A percentile compares a stretch with the other conserved stretches of the same genome.
phyloP scores from a whole-genome alignment of 129 eudicot species.

The Tagetes erecta region DNA sequence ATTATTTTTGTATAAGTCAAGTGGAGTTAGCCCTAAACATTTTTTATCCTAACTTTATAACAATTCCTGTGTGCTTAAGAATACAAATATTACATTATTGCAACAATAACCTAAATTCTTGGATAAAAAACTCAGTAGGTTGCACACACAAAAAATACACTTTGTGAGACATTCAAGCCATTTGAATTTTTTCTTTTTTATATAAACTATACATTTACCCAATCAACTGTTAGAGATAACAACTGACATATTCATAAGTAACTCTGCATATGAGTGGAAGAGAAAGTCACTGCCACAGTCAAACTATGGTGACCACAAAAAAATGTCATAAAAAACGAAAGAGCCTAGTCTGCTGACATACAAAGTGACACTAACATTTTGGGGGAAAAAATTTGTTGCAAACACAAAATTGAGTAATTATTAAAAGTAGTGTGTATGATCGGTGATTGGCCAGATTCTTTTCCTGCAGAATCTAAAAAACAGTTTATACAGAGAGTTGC shows the following conservation, averaged over 20 bases:
- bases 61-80: background rate
- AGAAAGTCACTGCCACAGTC: background rate
- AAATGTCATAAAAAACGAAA: background rate
- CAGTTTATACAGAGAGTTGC: background rate
- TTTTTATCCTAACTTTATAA: background rate
- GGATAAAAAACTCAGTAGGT: background rate
- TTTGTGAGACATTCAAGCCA: background rate
- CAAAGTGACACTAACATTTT: background rate
- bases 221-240: background rate
- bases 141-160: background rate
- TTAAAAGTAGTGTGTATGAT: background rate
- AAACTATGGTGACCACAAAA: background rate
- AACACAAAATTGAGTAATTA: background rate
- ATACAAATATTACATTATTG: background rate
- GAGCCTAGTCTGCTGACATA: background rate
- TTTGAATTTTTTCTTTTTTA: background rate
- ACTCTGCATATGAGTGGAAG: background rate
- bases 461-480: conserved; percentile 11
- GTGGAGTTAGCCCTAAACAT: background rate
- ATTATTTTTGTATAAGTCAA: background rate
- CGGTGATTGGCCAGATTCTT: background rate
- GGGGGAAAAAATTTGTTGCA: background rate
- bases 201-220: background rate
- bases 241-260: background rate
- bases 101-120: background rate